Evolutionary conservation across 2,329 filamentous ascomycete genomes (phyloP).

Genomic region (Penicillium sp.): DNA sequence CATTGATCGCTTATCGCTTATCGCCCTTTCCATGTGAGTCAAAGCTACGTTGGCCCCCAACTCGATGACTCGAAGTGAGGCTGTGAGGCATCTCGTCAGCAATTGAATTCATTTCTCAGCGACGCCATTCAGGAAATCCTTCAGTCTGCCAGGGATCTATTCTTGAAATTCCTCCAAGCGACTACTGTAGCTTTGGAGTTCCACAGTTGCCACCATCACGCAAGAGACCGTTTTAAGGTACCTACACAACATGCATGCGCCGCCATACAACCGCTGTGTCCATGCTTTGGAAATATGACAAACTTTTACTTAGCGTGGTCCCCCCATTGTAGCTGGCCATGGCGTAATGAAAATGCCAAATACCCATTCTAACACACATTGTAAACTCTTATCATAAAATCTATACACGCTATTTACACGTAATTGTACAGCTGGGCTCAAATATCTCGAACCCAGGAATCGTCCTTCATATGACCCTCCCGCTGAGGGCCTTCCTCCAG

Average conservation of each 20-base stretch:
- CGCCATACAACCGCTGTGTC: no score
- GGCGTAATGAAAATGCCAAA: background rate
- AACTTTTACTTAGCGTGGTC: no score
- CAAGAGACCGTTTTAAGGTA: no score
- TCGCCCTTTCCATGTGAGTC: background rate
- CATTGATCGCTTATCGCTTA: constrained; percentile 12
- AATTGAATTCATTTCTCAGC: background rate
- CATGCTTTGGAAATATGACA: no score
- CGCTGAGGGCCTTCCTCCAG: constrained; percentile 55
- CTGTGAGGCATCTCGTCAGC: background rate
- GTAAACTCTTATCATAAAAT: constrained; percentile 11
- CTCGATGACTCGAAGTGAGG: background rate
- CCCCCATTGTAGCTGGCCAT: background rate
- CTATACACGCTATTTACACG: constrained; percentile 23
- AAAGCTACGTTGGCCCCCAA: background rate
- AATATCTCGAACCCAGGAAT: constrained; percentile 61
- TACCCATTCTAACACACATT: background rate
- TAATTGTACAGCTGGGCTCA: constrained; percentile 33
- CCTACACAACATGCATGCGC: no score
- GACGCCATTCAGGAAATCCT: no score
- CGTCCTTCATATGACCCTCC: constrained; percentile 63
- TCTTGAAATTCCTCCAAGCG: no score
- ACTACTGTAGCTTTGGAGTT: no score
- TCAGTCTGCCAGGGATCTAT: no score
- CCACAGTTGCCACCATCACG: no score